phyloP scores from a whole-genome alignment of 2,329 filamentous ascomycete genomes.

The Didymella glomerata region DNA sequence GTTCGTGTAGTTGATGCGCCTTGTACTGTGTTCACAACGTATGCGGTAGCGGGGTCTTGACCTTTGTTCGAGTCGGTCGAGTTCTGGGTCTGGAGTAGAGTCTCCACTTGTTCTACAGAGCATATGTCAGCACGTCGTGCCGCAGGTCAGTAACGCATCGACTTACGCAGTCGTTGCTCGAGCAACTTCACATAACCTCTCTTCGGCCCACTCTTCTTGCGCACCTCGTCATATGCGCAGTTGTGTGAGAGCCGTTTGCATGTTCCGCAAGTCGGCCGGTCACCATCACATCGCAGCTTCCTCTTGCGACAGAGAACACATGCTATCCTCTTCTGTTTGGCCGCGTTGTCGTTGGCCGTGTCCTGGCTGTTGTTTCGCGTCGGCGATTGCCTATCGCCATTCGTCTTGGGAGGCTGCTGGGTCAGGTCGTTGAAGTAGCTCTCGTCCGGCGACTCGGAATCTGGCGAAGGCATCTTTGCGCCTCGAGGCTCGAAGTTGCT shows the following conservation, averaged over 20 bases:
- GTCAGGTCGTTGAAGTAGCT: slow-evolving; percentile 66
- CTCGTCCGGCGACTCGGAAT: slow-evolving; percentile 53
- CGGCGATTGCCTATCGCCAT: slow-evolving; percentile 38
- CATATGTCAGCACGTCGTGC: slow-evolving; percentile 18
- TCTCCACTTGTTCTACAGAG: slow-evolving; percentile 85
- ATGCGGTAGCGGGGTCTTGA: slow-evolving; percentile 40
- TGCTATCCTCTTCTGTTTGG: slow-evolving; percentile 80
- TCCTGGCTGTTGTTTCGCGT: slow-evolving; percentile 54
- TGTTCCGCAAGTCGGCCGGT: slow-evolving; percentile 84
- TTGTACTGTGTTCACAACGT: slow-evolving; percentile 44
- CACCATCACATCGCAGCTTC: slow-evolving; percentile 89
- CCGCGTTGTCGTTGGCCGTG: slow-evolving; percentile 54
- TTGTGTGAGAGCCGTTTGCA: slow-evolving; percentile 86
- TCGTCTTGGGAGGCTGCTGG: slow-evolving; percentile 49
- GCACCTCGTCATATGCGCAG: slow-evolving; percentile 89
- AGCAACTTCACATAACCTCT: slow-evolving; percentile 93
- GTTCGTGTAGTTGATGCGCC: slow-evolving; percentile 33
- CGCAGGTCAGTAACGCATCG: neutral
- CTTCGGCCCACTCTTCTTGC: slow-evolving; percentile 94
- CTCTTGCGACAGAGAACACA: slow-evolving; percentile 93
- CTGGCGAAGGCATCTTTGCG: slow-evolving; percentile 41
- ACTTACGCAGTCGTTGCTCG: slow-evolving; percentile 88
- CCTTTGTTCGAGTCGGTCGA: slow-evolving; percentile 49
- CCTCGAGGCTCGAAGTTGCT: neutral
- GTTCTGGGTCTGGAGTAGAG: slow-evolving; percentile 82